phyloP scores from a whole-genome alignment of 2,329 filamentous ascomycete genomes.

The Alternaria longipes region DNA sequence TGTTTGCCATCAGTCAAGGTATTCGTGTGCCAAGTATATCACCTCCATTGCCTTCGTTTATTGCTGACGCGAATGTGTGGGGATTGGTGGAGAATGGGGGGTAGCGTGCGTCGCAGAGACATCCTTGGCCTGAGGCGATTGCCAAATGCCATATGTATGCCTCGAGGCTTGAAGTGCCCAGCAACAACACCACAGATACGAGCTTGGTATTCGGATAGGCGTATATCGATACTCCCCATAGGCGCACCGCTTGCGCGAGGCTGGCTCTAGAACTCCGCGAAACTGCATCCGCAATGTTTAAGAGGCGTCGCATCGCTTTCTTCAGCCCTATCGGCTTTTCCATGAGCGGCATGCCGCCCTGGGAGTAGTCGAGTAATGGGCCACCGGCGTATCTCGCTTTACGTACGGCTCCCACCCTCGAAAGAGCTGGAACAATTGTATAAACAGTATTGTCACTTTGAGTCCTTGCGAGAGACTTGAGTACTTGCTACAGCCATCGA shows the following conservation, averaged over 20 bases:
- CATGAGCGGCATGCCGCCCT: constrained; percentile 8
- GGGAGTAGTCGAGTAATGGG: constrained; percentile 2
- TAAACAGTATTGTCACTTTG: neutral
- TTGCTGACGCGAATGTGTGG: constrained; percentile 33
- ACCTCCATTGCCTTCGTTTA: constrained; percentile 17
- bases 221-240: constrained; percentile 2
- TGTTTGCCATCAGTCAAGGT: constrained; percentile 19
- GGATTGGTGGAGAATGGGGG: constrained; percentile 45
- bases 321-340: constrained; percentile 15
- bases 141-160: constrained; percentile 6
- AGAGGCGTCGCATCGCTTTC: constrained; percentile 7
- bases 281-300: neutral
- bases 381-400: constrained; percentile 5
- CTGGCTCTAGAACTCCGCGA: constrained; percentile 1
- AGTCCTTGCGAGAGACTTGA: neutral
- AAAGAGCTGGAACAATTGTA: constrained; percentile 1
- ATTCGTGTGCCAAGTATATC: constrained; percentile 29
- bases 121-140: constrained; percentile 15
- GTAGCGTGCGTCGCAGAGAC: constrained; percentile 8
- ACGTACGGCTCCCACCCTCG: neutral
- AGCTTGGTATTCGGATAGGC: constrained; percentile 11
- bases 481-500: neutral
- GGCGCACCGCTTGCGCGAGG: constrained; percentile 3
- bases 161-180: constrained; percentile 12
- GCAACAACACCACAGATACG: constrained; percentile 9